A percentile compares a stretch with the other conserved stretches of the same genome.
phyloP scores from a whole-genome alignment of 2,329 filamentous ascomycete genomes.

The Cercospora berteroae region DNA sequence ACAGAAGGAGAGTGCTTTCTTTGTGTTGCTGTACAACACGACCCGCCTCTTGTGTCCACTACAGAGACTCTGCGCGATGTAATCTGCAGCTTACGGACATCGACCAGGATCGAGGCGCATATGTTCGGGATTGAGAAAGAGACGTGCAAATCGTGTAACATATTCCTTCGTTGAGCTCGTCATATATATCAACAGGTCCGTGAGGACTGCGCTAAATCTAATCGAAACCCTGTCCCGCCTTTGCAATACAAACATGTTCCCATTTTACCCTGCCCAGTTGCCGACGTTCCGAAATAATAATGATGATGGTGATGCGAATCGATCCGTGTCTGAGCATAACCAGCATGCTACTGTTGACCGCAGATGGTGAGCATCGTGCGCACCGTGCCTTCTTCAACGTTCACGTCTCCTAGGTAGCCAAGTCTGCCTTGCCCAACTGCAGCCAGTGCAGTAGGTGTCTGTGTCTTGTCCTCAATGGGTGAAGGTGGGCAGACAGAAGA shows the following conservation, averaged over 20 bases:
- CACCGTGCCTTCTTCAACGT: conserved; percentile 21
- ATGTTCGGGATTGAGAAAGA: neutral
- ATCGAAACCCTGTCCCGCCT: neutral
- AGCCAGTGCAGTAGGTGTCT: conserved; percentile 26
- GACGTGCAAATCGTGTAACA: neutral
- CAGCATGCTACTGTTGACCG: conserved; percentile 14
- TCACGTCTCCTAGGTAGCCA: conserved; percentile 25
- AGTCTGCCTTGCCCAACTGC: conserved; percentile 20
- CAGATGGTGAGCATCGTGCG: conserved; percentile 23
- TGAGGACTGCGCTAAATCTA: conserved; percentile 6
- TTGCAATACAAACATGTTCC: neutral
- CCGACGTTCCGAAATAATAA: neutral
- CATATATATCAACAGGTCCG: conserved; percentile 2
- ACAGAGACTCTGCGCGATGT: neutral
- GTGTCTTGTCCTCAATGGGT: conserved; percentile 17
- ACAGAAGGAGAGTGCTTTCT: neutral
- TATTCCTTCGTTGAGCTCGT: conserved; percentile 1
- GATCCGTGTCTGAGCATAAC: neutral
- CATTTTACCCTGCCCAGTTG: neutral
- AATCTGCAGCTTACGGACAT: neutral
- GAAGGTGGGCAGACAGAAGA: conserved; percentile 21
- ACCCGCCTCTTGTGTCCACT: neutral
- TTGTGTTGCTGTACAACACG: neutral
- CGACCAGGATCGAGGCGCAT: neutral
- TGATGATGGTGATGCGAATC: neutral